A percentile compares a stretch with the other conserved stretches of the same genome.
These are phyloP conservation scores for Cutaneotrichosporon cavernicola DNA, from an alignment of 1,284 basidiomycete species.

Conservation along the genomic window DNA sequence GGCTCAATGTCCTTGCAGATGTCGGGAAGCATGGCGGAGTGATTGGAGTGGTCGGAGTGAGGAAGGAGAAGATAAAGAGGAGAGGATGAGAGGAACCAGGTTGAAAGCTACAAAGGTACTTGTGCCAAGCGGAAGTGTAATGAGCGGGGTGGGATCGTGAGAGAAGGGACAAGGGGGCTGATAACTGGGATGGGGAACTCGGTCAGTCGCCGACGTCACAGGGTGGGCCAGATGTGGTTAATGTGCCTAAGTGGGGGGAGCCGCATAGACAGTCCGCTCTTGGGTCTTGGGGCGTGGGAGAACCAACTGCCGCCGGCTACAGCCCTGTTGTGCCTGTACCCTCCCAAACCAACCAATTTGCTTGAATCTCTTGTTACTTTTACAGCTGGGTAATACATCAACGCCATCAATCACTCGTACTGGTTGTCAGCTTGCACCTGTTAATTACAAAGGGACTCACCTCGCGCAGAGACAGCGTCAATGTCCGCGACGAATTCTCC, in stretches of 20 bases:
- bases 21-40: conserved; percentile 30
- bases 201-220: not conserved
- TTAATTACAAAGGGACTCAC: not conserved
- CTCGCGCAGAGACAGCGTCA: conserved; percentile 69
- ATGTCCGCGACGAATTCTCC: conserved; percentile 79
- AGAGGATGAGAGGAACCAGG: no score
- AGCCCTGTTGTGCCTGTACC: not conserved
- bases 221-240: not conserved
- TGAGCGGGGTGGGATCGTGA: not conserved
- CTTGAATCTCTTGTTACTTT: not conserved
- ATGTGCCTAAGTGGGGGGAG: not conserved
- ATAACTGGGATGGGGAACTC: not conserved
- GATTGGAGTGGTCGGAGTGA: not conserved
- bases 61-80: not conserved
- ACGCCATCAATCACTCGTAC: conserved; percentile 4
- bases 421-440: conserved; percentile 3
- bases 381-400: conserved; percentile 3
- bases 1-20: conserved; percentile 57
- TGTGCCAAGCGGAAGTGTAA: not conserved
- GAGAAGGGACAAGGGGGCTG: not conserved
- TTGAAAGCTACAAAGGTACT: no score
- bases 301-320: not conserved
- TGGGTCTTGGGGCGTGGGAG: not conserved
- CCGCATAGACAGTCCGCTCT: not conserved
- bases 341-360: not conserved